Base-by-base conservation (phyloP, 1,284 basidiomycete species). In the Hypsizygus ulmarius region DNA sequence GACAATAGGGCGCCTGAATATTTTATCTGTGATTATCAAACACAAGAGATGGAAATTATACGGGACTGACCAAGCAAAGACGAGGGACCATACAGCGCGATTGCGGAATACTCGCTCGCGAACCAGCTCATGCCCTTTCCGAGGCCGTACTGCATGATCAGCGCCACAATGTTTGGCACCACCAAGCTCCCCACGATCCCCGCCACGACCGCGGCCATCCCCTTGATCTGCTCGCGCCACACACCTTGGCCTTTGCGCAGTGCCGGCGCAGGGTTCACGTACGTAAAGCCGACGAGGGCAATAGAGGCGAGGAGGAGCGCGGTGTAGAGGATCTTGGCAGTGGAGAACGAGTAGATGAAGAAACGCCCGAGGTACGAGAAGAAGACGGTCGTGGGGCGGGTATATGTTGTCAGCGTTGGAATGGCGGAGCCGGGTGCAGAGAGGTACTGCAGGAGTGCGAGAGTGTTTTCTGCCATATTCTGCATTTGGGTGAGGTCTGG, bases 391-490 rank as follows among this genome's bases (percentile, higher is more conserved):
- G 74, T 72, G 0, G 87, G 86, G 19, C 70, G 73, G 3, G 71
- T 69, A 58, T 81, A 79, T 49, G 70, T 65, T 3, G 75, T 78
- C 10, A 90, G 72, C 0, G 72, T 70, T 0, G 84, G 79, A 2
- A 93, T 65, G 1, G 84, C 78, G 0, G 89, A 90, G 2, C 69
- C 72, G 0, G 74, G 58, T 3, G 84, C 83, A 0, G 90, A 84
- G n/a, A 99, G 78, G 62, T 93, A 77, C 33, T 79, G 77, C 28
- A 97, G 71, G 25, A 98, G 81, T 0, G 90, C 90, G 12, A 97
- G 79, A 1, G 87, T 79, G 60, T 97, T 98, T 54, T 93, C 90
- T 16, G 82, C 93, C 84, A 98, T 97, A 70, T 98, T 91, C 75
- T 47, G 49, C 29, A 48, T 28, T 32, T 46, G 43, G 8, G 16